Conservation (phyloP, 345 rosid species). For the Acer saccharum region DNA sequence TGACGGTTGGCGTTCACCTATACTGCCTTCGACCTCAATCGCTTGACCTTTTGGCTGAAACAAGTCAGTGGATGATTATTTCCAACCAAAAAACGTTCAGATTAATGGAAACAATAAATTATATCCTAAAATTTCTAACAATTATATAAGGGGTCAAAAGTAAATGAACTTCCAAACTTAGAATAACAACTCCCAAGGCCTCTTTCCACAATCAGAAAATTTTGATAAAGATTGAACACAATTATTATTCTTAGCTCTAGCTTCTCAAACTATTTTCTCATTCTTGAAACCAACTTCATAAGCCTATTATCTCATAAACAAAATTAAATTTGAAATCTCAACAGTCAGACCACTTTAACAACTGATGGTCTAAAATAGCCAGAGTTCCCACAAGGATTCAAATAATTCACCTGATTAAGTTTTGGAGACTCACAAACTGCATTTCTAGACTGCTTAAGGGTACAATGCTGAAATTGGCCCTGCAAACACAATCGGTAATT, state of each 20-base stretch:
- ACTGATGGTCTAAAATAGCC: not conserved
- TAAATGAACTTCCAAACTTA: constrained; percentile 2
- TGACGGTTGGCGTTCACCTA: constrained; percentile 57
- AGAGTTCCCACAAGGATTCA: not conserved
- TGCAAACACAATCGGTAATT: constrained; percentile 22
- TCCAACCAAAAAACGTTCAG: not conserved
- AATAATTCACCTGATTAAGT: constrained; percentile 27
- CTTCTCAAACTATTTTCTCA: constrained; percentile 20
- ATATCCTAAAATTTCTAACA: not conserved
- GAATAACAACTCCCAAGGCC: constrained; percentile 27
- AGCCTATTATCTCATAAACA: constrained; percentile 26
- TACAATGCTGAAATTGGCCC: constrained; percentile 35
- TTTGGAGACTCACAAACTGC: constrained; percentile 24
- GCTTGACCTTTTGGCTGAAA: constrained; percentile 59
- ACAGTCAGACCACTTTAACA: not conserved
- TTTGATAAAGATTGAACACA: constrained; percentile 18
- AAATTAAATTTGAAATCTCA: not conserved
- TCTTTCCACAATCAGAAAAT: constrained; percentile 25
- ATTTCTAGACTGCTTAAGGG: constrained; percentile 21
- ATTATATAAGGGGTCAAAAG: constrained; percentile 1
- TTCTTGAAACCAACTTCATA: constrained; percentile 20
- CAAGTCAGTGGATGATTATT: not conserved
- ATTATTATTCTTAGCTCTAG: constrained; percentile 20
- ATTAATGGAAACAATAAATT: not conserved
- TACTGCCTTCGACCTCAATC: constrained; percentile 58